Base-by-base conservation (phyloP, 2,329 filamentous ascomycete species). In the Akanthomyces uredinophilus region DNA sequence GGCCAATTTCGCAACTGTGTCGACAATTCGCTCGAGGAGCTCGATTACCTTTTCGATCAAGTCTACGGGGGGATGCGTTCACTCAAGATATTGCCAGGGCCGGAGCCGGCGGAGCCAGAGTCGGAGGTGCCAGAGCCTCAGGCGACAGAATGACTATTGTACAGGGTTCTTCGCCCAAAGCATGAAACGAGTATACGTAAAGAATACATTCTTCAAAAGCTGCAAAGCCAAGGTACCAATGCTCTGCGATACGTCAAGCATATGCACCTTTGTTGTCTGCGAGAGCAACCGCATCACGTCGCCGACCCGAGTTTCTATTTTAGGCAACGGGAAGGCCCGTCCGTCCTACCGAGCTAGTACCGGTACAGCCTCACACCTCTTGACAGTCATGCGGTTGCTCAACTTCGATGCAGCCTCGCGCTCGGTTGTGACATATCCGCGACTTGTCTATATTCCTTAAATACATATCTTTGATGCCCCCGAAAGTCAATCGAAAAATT, bases 1-100 rank as follows among this genome's bases (percentile, higher is more conserved):
- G 77, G 76, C 39, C 66, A 75, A 5, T 81, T 80, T 62, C 70
- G 72, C 29, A 80, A 80, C 66, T 74, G 73, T 66, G 79, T 79
- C 63, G 71, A 72, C 20, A 75, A 71, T 29, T 79, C 78, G 8
- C 72, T 79, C n/a, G 72, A 76, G 39, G 75, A 77, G 64, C 70
- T 81, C 62, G 76, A 78, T 59, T 72, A 73, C 53, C 79, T 81
- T 62, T 77, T 77, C 14, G 74, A 80, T 63, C 77, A 71, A 59
- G 76, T 77, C 4, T 77, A 74, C 63, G 72, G 74, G 58, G 78
- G 77, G 32, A 77, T 80, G 75, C 75, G 73, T 41, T 73, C 77
- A 68, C 71, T 78, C 37, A 35, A 35, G 32, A 5, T 35, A 10
- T 8, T 35, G 32, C 32, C 32, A 11, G 32, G 10, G 10, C 32